Evolutionary conservation across 2,329 filamentous ascomycete genomes (phyloP).

Genomic region (Aspergillus sp.): DNA sequence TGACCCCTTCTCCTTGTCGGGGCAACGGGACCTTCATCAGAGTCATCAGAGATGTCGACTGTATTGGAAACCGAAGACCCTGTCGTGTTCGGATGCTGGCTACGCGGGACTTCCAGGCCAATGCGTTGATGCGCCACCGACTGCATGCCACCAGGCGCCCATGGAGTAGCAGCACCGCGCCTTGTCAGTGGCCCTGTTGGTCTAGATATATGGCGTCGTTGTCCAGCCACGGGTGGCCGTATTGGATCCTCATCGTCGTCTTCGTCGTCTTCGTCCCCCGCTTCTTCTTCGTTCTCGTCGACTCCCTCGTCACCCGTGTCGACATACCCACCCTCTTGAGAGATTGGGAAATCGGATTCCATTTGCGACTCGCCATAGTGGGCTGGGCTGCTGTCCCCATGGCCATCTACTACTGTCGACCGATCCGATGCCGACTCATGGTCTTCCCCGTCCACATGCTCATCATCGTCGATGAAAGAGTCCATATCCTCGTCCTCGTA

Average conservation of each 20-base stretch:
- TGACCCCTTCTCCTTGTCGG: slow-evolving; percentile 14
- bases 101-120: background rate
- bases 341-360: slow-evolving; percentile 11
- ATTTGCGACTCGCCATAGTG: slow-evolving; percentile 10
- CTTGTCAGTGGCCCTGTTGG: background rate
- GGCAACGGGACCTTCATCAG: slow-evolving; percentile 20
- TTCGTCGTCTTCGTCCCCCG: slow-evolving; percentile 5
- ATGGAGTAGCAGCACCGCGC: too few relatives aligned
- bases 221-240: slow-evolving; percentile 9
- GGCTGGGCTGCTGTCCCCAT: slow-evolving; percentile 8
- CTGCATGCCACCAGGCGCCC: background rate
- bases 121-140: too few relatives aligned
- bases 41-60: slow-evolving; percentile 16
- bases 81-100: background rate
- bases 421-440: slow-evolving; percentile 23
- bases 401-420: slow-evolving; percentile 25
- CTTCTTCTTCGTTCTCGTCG: slow-evolving; percentile 8
- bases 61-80: slow-evolving; percentile 17
- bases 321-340: slow-evolving; percentile 3
- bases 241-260: slow-evolving; percentile 15
- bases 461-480: slow-evolving; percentile 29
- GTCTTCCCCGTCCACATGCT: slow-evolving; percentile 11
- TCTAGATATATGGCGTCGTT: slow-evolving; percentile 5
- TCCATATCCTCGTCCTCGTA: slow-evolving; percentile 26
- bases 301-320: slow-evolving; percentile 8